Evolutionary conservation across 192 early-diverging fungal species (phyloP).

Genomic region (Backusella australiensis): DNA sequence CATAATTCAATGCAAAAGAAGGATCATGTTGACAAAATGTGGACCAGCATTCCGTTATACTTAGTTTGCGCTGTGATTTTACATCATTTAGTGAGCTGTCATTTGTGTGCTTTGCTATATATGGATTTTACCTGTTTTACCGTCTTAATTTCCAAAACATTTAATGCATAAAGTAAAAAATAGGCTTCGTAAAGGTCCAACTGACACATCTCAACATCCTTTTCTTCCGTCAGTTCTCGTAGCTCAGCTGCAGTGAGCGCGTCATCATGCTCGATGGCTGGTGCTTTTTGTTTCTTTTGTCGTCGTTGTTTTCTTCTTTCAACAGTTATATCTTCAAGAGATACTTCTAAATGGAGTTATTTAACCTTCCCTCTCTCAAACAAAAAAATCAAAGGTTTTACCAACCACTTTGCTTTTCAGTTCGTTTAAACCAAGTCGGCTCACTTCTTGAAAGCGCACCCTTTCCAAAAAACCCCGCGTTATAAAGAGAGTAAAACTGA

Average conservation of each 20-base stretch:
- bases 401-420: background rate
- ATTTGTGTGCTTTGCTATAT: background rate
- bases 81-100: background rate
- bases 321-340: slow-evolving; percentile 42
- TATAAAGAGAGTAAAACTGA: slow-evolving; percentile 47
- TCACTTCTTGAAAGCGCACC: slow-evolving; percentile 70
- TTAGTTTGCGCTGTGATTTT: background rate
- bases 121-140: background rate
- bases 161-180: slow-evolving; percentile 64
- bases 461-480: slow-evolving; percentile 39
- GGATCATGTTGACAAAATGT: background rate
- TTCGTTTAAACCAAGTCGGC: slow-evolving; percentile 63
- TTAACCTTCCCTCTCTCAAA: background rate
- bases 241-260: background rate
- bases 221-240: background rate
- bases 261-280: background rate
- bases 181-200: slow-evolving; percentile 72
- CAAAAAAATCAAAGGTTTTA: background rate
- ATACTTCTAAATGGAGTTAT: background rate
- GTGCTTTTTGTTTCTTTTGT: background rate
- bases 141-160: slow-evolving; percentile 45
- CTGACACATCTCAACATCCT: slow-evolving; percentile 61
- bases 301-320: slow-evolving; percentile 26
- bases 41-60: slow-evolving; percentile 12
- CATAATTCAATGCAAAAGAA: slow-evolving; percentile 63